Evolutionary conservation across 2,329 filamentous ascomycete species (phyloP).

Genomic region (Neofusicoccum laricinum): DNA sequence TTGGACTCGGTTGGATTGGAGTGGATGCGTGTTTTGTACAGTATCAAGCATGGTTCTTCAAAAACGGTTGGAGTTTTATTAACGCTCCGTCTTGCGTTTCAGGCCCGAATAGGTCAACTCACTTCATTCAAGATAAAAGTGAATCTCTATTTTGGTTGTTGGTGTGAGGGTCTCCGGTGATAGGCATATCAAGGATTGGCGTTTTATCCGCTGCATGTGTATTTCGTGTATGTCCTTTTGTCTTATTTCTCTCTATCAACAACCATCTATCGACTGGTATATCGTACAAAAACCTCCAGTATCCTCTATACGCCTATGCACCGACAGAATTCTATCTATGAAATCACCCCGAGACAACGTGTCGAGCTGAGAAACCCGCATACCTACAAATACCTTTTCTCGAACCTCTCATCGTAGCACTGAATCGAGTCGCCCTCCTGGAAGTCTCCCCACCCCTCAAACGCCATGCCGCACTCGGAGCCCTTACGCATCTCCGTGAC

Average conservation of each 20-base stretch:
- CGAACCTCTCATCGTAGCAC: conserved; percentile 74
- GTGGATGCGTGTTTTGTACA: not conserved
- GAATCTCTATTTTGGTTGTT: too few relatives aligned
- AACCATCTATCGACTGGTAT: not conserved
- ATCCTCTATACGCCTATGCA: not conserved
- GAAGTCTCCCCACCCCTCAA: conserved; percentile 77
- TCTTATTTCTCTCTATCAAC: too few relatives aligned
- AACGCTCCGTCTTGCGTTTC: not conserved
- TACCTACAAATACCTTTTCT: conserved; percentile 59
- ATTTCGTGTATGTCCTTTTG: too few relatives aligned
- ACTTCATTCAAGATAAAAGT: too few relatives aligned
- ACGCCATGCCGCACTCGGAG: conserved; percentile 86
- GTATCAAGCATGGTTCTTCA: not conserved
- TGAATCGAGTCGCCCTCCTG: conserved; percentile 81
- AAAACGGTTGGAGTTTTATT: not conserved
- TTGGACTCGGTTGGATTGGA: not conserved
- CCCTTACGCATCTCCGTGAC: conserved; percentile 87
- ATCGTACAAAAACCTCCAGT: not conserved
- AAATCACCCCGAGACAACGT: too few relatives aligned
- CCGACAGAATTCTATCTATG: not conserved
- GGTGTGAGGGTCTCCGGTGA: too few relatives aligned
- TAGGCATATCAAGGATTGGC: too few relatives aligned
- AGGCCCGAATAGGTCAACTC: not conserved
- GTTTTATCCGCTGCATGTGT: too few relatives aligned
- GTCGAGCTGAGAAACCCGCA: not conserved